Evolutionary conservation across 2,329 filamentous ascomycete genomes (phyloP), one percentile per base, ranked within the genome.

Genomic region (Pezicula carpinea): DNA sequence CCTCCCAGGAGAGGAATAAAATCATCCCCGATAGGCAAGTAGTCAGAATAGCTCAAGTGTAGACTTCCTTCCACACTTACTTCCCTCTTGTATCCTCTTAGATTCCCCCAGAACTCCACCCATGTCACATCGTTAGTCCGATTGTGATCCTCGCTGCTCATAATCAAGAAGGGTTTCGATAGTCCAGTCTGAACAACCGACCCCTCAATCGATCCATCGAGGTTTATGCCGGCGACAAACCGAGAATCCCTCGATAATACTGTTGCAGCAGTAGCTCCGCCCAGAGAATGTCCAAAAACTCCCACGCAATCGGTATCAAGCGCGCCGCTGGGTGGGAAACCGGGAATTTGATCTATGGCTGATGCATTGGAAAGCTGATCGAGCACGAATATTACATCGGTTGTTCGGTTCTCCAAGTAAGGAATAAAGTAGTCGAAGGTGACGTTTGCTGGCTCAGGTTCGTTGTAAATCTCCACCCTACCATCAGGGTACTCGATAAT

Each of bases 191-290:
- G 35, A 3, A 55, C 39, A 5, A 54, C 61, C 7, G 53, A 47
- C 2, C 61, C 60, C 23, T 57, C 58, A 39, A 68, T 56, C 1
- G 45, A 39, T 3, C 68, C 68, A 44, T 70, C 68, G 15, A 69
- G 51, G 46, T 68, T 66, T 4, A 68, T 52, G 8, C 65, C 67
- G 2, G 56, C 64, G 1, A 54, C 44, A 33, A 69, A 53, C 13
- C 65, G 54, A 2, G 44, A 34, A 19, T 67, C 63, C 11, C 49
- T 43, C 3, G 58, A 47, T 46, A 67, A 56, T 1, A 59, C 55
- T 6, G 54, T 53, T 6, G 63, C 65, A 2, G 65, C 59, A 2
- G 63, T 54, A 1, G 64, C 63, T 1, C 64, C 63, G 2, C 64
- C 64, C 7, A 60, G 59, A 5, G 51, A 53, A 35, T 57, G 54